Evolutionary conservation across 2,329 filamentous ascomycete genomes (phyloP), one percentile per base, ranked within the genome.

Genomic region (Penicillium sclerotiorum): DNA sequence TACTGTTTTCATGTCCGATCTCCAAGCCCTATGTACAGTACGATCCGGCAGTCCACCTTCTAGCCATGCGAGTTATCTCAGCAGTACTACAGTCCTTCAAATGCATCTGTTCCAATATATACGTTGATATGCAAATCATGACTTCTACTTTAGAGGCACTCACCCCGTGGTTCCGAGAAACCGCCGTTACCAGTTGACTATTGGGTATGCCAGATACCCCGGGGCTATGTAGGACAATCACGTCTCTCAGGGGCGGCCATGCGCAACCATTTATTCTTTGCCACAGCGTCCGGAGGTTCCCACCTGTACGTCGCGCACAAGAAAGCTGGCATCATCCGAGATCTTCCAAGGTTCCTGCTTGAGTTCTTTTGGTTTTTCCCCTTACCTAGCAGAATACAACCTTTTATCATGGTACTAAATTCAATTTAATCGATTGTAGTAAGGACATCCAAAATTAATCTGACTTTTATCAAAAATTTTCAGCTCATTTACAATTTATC

Each of bases 181-280:
- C 15, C 33, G 35, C 36, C 30, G 20, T 47, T 25, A 17, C 41
- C 11, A 22, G n/a, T n/a, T n/a, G n/a, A n/a, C n/a, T n/a, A n/a
- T n/a, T n/a, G n/a, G n/a, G n/a, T n/a, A n/a, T n/a, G n/a, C n/a
- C n/a, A n/a, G n/a, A n/a, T n/a, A n/a, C n/a, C 20, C 12, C 23
- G 6, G n/a, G 45, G 41, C 22, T 15, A 15, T 4, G 23, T 27
- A 15, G 35, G 23, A 22, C 12, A 12, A 12, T n/a, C 27, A 15
- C 45, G 45, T 9, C 25, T 47, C 5, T 41, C 45, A 22, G 45
- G 45, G n/a, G 45, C 45, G 13, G 36, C 13, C 12, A 52, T 52
- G 40, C 45, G 45, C 21, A 37, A 48, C 25, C 12, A 52, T 52
- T 20, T 48, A 15, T 52, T 21, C 15, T 48, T 52, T 37, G 27